Evolutionary conservation across 257 asterid species (phyloP), one percentile per base, ranked within the genome.

Genomic region (Primulina tabacum): DNA sequence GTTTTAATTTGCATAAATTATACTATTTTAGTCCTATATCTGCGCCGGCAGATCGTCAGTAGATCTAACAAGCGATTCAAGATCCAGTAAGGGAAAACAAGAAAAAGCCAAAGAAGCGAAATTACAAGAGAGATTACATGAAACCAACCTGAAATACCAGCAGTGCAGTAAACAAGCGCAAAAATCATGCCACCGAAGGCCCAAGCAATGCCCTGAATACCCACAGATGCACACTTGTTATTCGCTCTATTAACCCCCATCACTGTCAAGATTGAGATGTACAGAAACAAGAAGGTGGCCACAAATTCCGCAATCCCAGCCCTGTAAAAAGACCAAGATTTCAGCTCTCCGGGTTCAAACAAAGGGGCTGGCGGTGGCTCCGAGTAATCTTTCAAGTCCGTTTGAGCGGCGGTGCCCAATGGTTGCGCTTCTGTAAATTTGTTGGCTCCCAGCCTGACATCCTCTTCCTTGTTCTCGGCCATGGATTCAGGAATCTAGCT

Each of bases 181-280:
- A 82, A 82, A 64, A 82, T 82, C 87, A 82, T 82, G 58, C 87
- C 87, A 63, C 87, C 87, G 75, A 82, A 82, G 52, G 87, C 79
- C 87, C 87, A 82, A 65, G 87, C 87, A 74, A 82, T 77, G 3
- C 87, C 87, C 71, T 82, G 87, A 43, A 79, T 79, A 26, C 87
- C 87, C 57, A 82, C 87, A 62, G 87, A 82, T 8, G 78, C 75
- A 58, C 87, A 82, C 75, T 73, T 72, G 60, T 55, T 74, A 1
- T 63, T 64, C 7, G 87, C 65, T 26, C 82, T 77, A 2, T 65
- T 62, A 6, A 82, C 84, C 4, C 87, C 87, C 87, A 82, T 82
- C 12, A 82, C 87, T 61, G 87, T 82, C 69, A 82, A 73, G 21
- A 82, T 69, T 0, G 84, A 76, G 32, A 82, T 82, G 61, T 82